Conservation (phyloP, 306 rosid genomes). For the Vachellia pachyceras region DNA sequence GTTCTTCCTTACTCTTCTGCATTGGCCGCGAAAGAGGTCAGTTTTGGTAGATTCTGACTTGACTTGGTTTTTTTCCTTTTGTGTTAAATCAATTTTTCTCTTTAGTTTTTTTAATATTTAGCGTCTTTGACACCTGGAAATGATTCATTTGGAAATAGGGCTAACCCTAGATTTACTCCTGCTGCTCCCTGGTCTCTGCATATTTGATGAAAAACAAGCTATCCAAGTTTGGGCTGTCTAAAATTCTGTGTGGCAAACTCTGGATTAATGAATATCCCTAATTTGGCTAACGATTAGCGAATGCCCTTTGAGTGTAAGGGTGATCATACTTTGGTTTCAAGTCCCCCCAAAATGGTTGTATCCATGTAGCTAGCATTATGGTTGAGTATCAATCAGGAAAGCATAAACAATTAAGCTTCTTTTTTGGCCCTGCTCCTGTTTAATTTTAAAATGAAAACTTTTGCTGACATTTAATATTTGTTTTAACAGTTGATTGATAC, state of each 20-base stretch:
- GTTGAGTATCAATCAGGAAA: not conserved
- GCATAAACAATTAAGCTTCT: not conserved
- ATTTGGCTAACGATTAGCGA: not conserved
- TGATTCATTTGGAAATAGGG: not conserved
- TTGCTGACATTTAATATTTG: not conserved
- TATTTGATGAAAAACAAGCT: not conserved
- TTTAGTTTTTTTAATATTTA: not conserved
- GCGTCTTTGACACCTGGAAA: not conserved
- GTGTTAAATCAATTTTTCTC: not conserved
- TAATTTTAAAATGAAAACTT: not conserved
- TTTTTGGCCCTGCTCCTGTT: not conserved
- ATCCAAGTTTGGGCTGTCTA: not conserved
- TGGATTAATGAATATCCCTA: not conserved
- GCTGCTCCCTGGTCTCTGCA: not conserved
- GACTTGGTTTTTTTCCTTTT: not conserved
- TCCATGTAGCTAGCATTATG: not conserved
- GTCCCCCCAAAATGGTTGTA: not conserved
- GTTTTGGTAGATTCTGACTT: not conserved
- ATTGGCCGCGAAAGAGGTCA: constrained; percentile 83
- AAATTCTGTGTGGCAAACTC: not conserved
- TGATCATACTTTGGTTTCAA: not conserved
- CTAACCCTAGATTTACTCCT: constrained; percentile 2
- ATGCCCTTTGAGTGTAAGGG: not conserved
- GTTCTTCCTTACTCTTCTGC: constrained; percentile 91
- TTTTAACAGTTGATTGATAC: not conserved